Base-by-base conservation (phyloP, 352 stramenopile genomes). In the Aphanomyces astaci region DNA sequence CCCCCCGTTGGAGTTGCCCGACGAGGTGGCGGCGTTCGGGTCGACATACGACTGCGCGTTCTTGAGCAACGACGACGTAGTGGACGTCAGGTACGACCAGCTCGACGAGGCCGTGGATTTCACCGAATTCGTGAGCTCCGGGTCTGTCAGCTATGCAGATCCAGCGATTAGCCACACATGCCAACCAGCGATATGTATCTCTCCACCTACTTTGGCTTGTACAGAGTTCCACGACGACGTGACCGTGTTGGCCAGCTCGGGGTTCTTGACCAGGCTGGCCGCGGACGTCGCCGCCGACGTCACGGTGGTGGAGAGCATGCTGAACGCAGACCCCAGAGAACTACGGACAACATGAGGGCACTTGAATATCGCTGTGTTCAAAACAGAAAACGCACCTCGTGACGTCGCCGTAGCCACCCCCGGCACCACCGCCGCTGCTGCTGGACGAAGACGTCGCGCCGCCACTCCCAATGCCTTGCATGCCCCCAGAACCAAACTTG, bases 401-500 rank as follows among this genome's bases (percentile, higher is more conserved):
- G 33, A 92, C 65, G 32, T 92, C 84, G 49, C 72, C 64, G 19
- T 87, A 70, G 53, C 77, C 78, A 27, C 79, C 75, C 27, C 72
- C 2, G 79, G 77, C 24, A 79, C 79, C 27, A 33, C 22, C 11
- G 30, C 52, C 32, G 48, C 46, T 57, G 62, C 62, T 68, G 30
- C 80, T 75, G 7, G 36, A 43, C 7, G 36, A 43, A 15, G 36
- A 15, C 32, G 80, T 82, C 64, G 89, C 80, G 25, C 81, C 85
- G 46, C 81, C 66, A 60, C 81, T 91, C 59, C 85, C 85, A 57
- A 93, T 93, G 27, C 85, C 85, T 71, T 90, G 80, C 76, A 93
- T 83, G 24, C 85, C 85, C 19, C 76, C 75, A n/a, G 55, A 67
- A 25, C 85, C 85, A 48, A 93, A 93, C 72, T 93, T 93, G 55